Base-by-base conservation (phyloP, 108 stramenopile genomes). In the Epithemia pelagica region DNA sequence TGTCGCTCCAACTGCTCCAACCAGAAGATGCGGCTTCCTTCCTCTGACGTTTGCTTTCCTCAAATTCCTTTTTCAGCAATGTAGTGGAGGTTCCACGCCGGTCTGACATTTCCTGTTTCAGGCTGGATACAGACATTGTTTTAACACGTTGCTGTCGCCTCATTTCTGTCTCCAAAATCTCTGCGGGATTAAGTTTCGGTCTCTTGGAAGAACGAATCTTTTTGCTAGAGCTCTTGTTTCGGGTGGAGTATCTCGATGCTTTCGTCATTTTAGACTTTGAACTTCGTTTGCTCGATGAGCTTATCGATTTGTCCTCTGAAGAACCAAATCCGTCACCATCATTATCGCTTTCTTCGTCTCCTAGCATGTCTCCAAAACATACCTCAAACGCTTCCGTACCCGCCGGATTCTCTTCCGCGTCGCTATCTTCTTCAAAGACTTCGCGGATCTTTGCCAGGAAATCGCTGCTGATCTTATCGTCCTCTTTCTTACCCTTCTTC, bases 51-150 rank as follows among this genome's bases (percentile, higher is more conserved):
- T 27, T 23, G 18, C 30, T 10, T 31, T 61, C 15, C 24, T 29
- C 61, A 25, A 29, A 66, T 33, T 66, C 65, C 53, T 56, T 54
- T 29, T 66, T 52, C 19, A 66, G n/a, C 30, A 66, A 25, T 21
- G 46, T 56, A 23, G 33, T 54, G 2, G 65, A 55, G 2, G 54
- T 56, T 25, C 65, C 65, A 2, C 65, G 65, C 21, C 65, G 51
- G 33, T 66, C 65, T 10, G 19, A 26, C 65, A 66, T 66, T 66
- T 66, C 65, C 30, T 66, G 65, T 25, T 30, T 25, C 53, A 66
- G 52, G 27, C 27, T 28, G 53, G 52, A 54, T 20, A 66, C 27
- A 30, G 52, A 37, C 54, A 66, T 2, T 5, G 52, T 23, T 28
- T 66, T 66, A 27, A 2, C 33, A 20, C 27, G 28, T 27, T 66